Evolutionary conservation across 306 rosid species (phyloP).

Genomic region (Cicer yamashitae): DNA sequence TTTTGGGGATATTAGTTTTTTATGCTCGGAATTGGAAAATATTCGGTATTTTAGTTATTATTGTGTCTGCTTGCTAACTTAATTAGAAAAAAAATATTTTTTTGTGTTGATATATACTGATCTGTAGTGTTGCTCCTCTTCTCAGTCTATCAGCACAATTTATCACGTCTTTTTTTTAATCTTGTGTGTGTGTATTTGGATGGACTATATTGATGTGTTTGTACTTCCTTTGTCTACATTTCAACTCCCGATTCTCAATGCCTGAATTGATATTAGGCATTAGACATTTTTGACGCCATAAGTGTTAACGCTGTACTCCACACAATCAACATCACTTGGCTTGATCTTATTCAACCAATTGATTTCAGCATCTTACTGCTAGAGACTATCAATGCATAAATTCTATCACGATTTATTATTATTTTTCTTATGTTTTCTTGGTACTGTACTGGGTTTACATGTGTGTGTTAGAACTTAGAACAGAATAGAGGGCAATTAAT

Average conservation of each 20-base stretch:
- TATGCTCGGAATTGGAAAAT: not conserved
- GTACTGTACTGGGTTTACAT: not conserved
- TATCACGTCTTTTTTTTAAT: not conserved
- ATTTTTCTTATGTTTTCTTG: not conserved
- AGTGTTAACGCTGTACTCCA: not conserved
- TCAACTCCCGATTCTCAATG: not conserved
- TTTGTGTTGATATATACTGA: not conserved
- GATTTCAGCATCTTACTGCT: not conserved
- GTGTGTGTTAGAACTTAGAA: not conserved
- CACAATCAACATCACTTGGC: not conserved
- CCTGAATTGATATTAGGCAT: not conserved
- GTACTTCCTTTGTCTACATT: not conserved
- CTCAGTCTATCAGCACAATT: not conserved
- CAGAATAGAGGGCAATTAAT: conserved; percentile 11
- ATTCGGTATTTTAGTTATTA: not conserved
- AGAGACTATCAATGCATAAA: not conserved
- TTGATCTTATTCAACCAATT: not conserved
- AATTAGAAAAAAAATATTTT: too few species aligned
- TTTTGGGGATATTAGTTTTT: not conserved
- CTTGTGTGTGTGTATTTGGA: not conserved
- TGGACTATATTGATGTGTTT: not conserved
- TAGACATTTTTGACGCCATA: not conserved
- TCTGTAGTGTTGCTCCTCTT: not conserved
- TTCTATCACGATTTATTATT: not conserved
- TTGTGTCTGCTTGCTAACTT: not conserved